Conservation (phyloP, 768 basidiomycete species). For the Mrakia gelida region DNA sequence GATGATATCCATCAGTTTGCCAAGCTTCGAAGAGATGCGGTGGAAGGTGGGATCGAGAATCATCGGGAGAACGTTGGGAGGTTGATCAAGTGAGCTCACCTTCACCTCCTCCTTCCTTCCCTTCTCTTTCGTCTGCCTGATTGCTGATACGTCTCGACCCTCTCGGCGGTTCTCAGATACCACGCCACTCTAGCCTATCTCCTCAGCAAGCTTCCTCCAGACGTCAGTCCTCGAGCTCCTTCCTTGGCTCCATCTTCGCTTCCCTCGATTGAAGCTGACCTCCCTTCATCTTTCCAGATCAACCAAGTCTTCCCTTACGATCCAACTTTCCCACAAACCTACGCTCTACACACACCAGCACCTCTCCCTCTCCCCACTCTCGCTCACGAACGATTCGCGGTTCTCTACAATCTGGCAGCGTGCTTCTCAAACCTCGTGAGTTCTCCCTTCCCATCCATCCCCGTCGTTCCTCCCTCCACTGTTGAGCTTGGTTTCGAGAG, state of each 20-base stretch:
- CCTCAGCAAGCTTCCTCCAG: constrained; percentile 73
- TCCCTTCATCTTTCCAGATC: constrained; percentile 38
- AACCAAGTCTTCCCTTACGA: constrained; percentile 39
- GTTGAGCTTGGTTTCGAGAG: background rate
- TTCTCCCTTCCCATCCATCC: background rate
- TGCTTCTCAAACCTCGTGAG: constrained; percentile 71
- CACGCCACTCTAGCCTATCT: constrained; percentile 84
- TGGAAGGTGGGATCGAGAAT: constrained; percentile 51
- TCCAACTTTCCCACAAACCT: constrained; percentile 53
- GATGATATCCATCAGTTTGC: constrained; percentile 72
- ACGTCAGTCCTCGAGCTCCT: constrained; percentile 52
- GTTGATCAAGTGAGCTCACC: constrained; percentile 57
- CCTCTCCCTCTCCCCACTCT: constrained; percentile 67
- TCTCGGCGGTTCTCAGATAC: constrained; percentile 55
- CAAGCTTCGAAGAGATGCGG: constrained; percentile 57
- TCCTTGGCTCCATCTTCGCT: background rate
- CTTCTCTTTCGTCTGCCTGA: background rate
- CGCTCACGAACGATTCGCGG: constrained; percentile 71
- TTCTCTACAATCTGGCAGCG: constrained; percentile 81
- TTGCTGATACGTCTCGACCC: background rate
- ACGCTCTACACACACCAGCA: constrained; percentile 46
- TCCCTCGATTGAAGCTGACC: no score
- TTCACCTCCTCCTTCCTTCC: background rate
- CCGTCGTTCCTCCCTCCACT: background rate
- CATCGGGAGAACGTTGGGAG: constrained; percentile 42